These are phyloP conservation scores for Pythium brassicae DNA, from an alignment of 352 stramenopile genomes.

Conservation along the genomic window DNA sequence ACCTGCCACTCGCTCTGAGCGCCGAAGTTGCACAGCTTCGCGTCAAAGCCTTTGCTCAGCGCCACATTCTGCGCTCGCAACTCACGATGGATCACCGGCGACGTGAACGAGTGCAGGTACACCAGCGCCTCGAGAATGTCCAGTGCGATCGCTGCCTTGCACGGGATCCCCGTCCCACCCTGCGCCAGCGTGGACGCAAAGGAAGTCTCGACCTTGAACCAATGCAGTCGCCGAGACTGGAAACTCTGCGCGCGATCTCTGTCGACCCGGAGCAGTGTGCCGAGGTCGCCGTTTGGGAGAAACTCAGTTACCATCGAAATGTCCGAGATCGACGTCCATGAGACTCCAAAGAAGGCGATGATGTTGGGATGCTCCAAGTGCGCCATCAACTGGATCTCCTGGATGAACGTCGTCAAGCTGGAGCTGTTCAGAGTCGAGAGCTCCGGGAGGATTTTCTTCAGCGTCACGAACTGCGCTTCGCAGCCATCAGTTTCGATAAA, in stretches of 20 bases:
- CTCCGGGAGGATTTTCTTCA: conserved; percentile 84
- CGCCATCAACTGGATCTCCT: conserved; percentile 82
- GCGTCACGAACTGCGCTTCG: conserved; percentile 25
- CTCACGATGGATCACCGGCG: conserved; percentile 76
- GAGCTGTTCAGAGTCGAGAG: conserved; percentile 62
- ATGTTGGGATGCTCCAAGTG: conserved; percentile 76
- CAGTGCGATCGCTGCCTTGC: conserved; percentile 52
- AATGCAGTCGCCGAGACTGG: conserved; percentile 35
- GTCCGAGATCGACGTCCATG: conserved; percentile 79
- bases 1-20: conserved; percentile 71
- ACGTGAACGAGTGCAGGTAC: conserved; percentile 79
- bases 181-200: neutral
- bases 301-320: conserved; percentile 80
- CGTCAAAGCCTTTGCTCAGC: conserved; percentile 49
- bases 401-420: conserved; percentile 62
- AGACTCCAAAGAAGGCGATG: conserved; percentile 76
- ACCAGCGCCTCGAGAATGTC: conserved; percentile 75
- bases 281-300: conserved; percentile 74
- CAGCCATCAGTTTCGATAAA: too few relatives aligned
- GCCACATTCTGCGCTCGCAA: conserved; percentile 78
- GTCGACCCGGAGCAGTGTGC: conserved; percentile 51
- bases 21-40: conserved; percentile 84
- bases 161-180: conserved; percentile 17
- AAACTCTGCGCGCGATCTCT: conserved; percentile 51
- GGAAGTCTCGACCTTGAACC: neutral